phyloP scores from a whole-genome alignment of 2,329 filamentous ascomycete genomes.

The Colletotrichum nymphaeae region DNA sequence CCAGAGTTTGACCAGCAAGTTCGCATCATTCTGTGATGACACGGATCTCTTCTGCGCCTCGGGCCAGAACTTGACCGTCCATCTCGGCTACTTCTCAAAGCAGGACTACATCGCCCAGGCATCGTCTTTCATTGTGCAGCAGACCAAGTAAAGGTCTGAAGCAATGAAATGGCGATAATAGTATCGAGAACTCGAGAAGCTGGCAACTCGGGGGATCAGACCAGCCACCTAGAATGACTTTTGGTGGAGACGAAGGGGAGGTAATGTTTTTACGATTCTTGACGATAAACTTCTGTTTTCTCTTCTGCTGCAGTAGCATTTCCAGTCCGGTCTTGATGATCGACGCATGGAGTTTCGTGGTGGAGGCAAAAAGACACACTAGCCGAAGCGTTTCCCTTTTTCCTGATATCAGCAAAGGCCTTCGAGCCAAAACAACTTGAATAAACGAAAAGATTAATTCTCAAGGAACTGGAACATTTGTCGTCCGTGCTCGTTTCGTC shows the following conservation, averaged over 20 bases:
- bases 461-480: neutral
- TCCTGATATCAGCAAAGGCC: neutral
- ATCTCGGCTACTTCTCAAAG: constrained; percentile 31
- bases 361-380: constrained; percentile 1
- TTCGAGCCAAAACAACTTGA: neutral
- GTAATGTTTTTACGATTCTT: neutral
- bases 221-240: no score
- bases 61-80: constrained; percentile 28
- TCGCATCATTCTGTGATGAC: constrained; percentile 30
- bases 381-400: neutral
- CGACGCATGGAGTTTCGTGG: constrained; percentile 15
- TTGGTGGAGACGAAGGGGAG: neutral
- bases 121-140: constrained; percentile 7
- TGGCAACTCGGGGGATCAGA: constrained; percentile 7
- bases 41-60: constrained; percentile 30
- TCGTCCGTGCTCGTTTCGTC: neutral
- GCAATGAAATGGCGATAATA: no score
- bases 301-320: constrained; percentile 1
- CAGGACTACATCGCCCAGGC: constrained; percentile 18
- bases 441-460: neutral
- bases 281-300: neutral
- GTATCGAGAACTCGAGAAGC: neutral
- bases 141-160: neutral
- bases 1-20: neutral
- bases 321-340: constrained; percentile 19